Evolutionary conservation across 225 moss, liverwort and hornwort genomes (phyloP), one percentile per base, ranked within the genome.

Genomic region (Anthoceros angustus): DNA sequence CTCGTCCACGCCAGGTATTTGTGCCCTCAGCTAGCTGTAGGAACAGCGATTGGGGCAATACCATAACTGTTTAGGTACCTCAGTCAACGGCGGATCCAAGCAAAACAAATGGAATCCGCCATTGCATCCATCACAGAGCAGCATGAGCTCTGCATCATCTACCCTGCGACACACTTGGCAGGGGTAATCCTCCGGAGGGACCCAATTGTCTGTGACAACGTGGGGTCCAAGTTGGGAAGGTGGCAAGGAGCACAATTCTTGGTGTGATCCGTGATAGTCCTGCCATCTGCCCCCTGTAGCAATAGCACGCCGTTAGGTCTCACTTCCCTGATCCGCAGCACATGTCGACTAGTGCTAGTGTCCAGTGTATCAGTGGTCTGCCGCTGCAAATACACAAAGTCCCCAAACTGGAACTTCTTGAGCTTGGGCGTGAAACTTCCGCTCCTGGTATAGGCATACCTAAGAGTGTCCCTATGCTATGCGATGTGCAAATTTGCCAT

Each of bases 61-160:
- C n/a, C n/a, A n/a, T n/a, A n/a, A n/a, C n/a, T n/a, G n/a, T n/a
- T n/a, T n/a, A n/a, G n/a, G n/a, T n/a, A n/a, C n/a, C n/a, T n/a
- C n/a, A n/a, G n/a, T n/a, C n/a, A n/a, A n/a, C n/a, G n/a, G n/a
- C 43, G 43, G 43, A 8, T 43, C 9, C 43, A 43, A 43, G 12
- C 43, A 43, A 43, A 43, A 43, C 8, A 43, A 12, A 43, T 43
- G 43, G 12, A 7, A 43, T 8, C 43, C 43, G 9, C 12, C 12
- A 12, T 43, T 43, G 43, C 43, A 43, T 8, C 12, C 12, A 12
- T 43, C 62, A 62, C 26, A 32, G 8, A 66, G 42, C 12, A 66
- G 41, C 66, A 66, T 66, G 11, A 40, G 66, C 24, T 66, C 66
- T 40, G n/a, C 66, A 66, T 66, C 66, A 21, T 66, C 41, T 6